phyloP scores from a whole-genome alignment of 805 yeast genomes.

The Kazachstania taianensis region DNA sequence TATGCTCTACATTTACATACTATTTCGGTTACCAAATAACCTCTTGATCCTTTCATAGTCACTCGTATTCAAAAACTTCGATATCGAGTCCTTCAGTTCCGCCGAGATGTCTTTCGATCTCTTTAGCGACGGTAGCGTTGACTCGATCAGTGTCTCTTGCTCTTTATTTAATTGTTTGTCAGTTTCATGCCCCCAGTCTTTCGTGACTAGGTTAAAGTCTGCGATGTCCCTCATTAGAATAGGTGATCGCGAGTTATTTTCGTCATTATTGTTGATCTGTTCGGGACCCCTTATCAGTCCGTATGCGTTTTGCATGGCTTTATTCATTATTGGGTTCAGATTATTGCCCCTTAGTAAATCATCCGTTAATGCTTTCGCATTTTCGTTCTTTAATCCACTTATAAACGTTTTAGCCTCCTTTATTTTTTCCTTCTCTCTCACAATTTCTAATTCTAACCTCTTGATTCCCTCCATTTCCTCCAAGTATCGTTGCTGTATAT shows the following conservation, averaged over 20 bases:
- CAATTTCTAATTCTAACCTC: conserved; percentile 15
- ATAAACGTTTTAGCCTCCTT: conserved; percentile 9
- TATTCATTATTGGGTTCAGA: conserved; percentile 22
- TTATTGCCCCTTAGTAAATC: conserved; percentile 12
- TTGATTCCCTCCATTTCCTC: conserved; percentile 19
- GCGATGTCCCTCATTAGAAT: conserved; percentile 4
- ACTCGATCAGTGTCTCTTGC: background rate
- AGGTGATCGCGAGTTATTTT: background rate
- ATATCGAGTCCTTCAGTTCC: background rate
- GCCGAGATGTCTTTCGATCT: background rate
- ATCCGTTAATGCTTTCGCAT: conserved; percentile 12
- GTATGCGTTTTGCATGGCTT: conserved; percentile 22
- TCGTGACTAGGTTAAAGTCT: conserved; percentile 3
- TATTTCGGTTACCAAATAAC: too few species aligned
- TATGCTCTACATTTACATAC: too few species aligned
- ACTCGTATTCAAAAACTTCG: background rate
- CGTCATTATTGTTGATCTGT: background rate
- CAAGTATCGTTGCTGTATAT: conserved; percentile 18
- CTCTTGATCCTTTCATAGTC: too few species aligned
- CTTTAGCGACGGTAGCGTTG: conserved; percentile 1
- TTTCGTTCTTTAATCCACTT: conserved; percentile 7
- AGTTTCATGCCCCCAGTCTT: too few species aligned
- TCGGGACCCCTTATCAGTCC: conserved; percentile 10
- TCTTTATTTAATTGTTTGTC: too few species aligned
- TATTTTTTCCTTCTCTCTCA: conserved; percentile 14